Evolutionary conservation across 805 yeast genomes (phyloP), one percentile per base, ranked within the genome.

Genomic region (Candida rishiriensis): DNA sequence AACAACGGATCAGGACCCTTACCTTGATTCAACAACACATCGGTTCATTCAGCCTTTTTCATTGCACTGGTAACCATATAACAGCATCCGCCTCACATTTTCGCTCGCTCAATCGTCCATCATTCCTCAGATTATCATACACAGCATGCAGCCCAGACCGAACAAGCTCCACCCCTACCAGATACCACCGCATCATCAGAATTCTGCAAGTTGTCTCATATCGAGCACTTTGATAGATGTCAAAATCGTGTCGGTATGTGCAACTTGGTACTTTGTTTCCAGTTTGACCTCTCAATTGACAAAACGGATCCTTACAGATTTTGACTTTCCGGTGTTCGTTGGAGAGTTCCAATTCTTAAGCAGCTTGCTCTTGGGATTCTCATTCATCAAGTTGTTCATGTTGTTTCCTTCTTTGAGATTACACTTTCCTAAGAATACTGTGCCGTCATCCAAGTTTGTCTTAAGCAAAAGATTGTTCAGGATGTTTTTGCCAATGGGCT

Each of bases 261-360:
- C 78, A 14, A 49, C 70, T 33, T 83, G 88, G 88, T 83, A 83
- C 53, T 53, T 69, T 15, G 71, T 79, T 10, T 81, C 86, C 11
- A 76, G 87, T 3, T 54, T 78, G 3, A 83, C 86, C 1, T 77
- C 88, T 0, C 88, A 82, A 52, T 66, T 79, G 29, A 81, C 86
- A 2, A 82, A 81, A 49, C 34, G 64, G 13, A 79, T 82, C 3
- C 63, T 83, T 35, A 69, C 70, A 12, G 68, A 71, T 45, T 78
- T 81, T 55, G 76, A 79, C 1, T 75, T 72, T 56, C 88, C 89
- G 2, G 61, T 83, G 13, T 79, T 82, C 41, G 64, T 83, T 33
- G 82, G 86, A 9, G 86, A 79, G 55, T 75, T 73, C 48, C 88
- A 83, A 53, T 83, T 81, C 49, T 47, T 76, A 4, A 71, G 74